Base-by-base conservation (phyloP, 108 stramenopile genomes). In the Cyclotella baltica region DNA sequence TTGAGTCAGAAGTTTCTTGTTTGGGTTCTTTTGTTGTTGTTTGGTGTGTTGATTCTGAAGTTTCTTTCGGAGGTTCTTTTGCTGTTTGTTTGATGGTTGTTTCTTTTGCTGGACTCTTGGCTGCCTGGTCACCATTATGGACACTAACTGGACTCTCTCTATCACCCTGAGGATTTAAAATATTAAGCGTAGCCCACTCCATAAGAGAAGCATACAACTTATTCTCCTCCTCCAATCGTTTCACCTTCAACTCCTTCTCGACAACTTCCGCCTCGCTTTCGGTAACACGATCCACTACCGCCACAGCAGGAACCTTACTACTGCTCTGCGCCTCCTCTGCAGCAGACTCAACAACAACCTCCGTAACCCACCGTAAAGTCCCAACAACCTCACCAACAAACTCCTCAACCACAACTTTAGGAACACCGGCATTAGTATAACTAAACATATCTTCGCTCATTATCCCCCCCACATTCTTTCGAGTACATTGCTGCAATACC, bases 401-500 rank as follows among this genome's bases (percentile, higher is more conserved):
- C 36, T 94, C 92, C 18, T 43, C 69, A 11, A 93, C 95, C 19
- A 93, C 75, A 4, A 58, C 52, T 61, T 93, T 96, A 0, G 95
- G 92, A 76, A 91, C 93, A 55, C 96, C 96, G 2, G 87, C 90
- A 69, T 96, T 90, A 29, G 92, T 91, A 56, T 83, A 92, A 15
- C 83, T 76, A 67, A 95, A 95, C 65, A 93, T 80, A 48, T 95
- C 89, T 71, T 89, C 89, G 55, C 87, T 89, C 96, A 96, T 96
- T 43, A 96, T 89, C 0, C 96, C 96, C 8, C 96, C 96, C 4
- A 96, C 92, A 85, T 96, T 96, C 65, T 93, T 92, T 46, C 96
- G 71, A 16, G 96, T 94, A 70, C 96, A 96, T 75, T 92, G 92
- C 74, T 92, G 92, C 50, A 96, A 78, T 23, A 94, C 93, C 28